A percentile compares a stretch with the other conserved stretches of the same genome.
These are phyloP conservation scores for Dryas drummondii DNA, from an alignment of 306 rosid genomes.

Conservation along the genomic window DNA sequence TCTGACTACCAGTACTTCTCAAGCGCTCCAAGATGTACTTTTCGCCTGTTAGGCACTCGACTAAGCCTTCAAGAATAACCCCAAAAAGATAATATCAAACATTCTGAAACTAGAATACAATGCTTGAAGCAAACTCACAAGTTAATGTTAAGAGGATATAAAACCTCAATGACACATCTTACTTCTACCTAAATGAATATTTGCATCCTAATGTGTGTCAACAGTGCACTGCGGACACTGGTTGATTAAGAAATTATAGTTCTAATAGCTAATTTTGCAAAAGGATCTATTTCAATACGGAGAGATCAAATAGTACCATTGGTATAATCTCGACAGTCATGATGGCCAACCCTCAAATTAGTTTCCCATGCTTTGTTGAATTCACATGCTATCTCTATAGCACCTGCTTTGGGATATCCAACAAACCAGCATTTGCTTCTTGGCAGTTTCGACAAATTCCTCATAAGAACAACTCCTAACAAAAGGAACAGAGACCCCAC, in stretches of 20 bases:
- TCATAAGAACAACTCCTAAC: constrained; percentile 60
- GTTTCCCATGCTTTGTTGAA: constrained; percentile 72
- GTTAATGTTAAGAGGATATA: neutral
- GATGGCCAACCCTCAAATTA: constrained; percentile 55
- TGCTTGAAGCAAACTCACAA: neutral
- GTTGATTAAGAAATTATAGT: neutral
- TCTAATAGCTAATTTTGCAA: constrained; percentile 3
- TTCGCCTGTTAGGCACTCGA: constrained; percentile 63
- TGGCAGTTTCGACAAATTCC: constrained; percentile 65
- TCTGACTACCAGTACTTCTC: constrained; percentile 36
- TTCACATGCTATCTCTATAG: constrained; percentile 48
- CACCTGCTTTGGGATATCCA: constrained; percentile 58
- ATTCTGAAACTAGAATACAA: neutral
- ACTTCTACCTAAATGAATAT: neutral
- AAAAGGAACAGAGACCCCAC: constrained; percentile 4
- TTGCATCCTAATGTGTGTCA: neutral
- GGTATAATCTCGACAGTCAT: constrained; percentile 84
- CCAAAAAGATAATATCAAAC: neutral
- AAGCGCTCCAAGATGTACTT: constrained; percentile 60
- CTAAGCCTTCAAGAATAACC: constrained; percentile 56
- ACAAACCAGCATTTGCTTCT: constrained; percentile 75
- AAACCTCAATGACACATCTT: neutral
- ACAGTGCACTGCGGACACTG: neutral
- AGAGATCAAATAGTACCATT: constrained; percentile 49
- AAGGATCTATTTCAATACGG: neutral